phyloP scores from a whole-genome alignment of 1,284 basidiomycete species.

The Heterobasidion parviporum region DNA sequence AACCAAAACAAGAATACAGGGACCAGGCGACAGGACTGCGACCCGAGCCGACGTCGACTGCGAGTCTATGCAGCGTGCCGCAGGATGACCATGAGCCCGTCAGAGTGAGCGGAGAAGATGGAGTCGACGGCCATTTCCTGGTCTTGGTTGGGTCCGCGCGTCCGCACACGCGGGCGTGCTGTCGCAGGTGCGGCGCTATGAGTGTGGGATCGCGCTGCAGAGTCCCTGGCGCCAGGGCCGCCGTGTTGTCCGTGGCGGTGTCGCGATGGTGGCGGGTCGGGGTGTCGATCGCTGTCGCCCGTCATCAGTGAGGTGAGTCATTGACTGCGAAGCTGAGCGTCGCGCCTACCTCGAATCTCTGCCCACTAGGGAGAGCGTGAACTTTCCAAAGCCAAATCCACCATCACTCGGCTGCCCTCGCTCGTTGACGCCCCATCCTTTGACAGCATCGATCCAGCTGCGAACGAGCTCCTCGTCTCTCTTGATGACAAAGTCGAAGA shows the following conservation, averaged over 20 bases:
- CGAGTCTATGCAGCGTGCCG: conserved; percentile 21
- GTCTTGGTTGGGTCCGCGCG: conserved; percentile 8
- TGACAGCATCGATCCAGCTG: conserved; percentile 65
- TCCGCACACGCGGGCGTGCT: not conserved
- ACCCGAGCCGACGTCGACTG: not conserved
- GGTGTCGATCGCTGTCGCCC: conserved; percentile 12
- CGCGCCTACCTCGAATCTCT: conserved; percentile 45
- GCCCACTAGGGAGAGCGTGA: conserved; percentile 43
- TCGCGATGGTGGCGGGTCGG: conserved; percentile 7
- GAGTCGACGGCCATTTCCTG: conserved; percentile 53
- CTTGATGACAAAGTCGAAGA: conserved; percentile 63
- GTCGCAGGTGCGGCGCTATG: conserved; percentile 5
- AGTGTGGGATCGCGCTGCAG: not conserved
- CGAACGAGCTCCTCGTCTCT: conserved; percentile 56
- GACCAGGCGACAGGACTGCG: not conserved
- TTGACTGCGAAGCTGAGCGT: not conserved
- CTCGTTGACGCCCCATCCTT: conserved; percentile 74
- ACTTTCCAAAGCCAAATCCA: conserved; percentile 71
- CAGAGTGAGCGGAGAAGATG: conserved; percentile 75
- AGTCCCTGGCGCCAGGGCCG: not conserved
- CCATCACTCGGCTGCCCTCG: conserved; percentile 71
- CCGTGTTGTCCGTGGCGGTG: conserved; percentile 10
- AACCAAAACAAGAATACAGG: not conserved
- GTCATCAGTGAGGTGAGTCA: not conserved
- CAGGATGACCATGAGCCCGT: conserved; percentile 70